Percentiles rank a stretch among this genome's conserved stretches.
Conservation (phyloP, 2,329 filamentous ascomycete species). For the Botrytis byssoidea region DNA sequence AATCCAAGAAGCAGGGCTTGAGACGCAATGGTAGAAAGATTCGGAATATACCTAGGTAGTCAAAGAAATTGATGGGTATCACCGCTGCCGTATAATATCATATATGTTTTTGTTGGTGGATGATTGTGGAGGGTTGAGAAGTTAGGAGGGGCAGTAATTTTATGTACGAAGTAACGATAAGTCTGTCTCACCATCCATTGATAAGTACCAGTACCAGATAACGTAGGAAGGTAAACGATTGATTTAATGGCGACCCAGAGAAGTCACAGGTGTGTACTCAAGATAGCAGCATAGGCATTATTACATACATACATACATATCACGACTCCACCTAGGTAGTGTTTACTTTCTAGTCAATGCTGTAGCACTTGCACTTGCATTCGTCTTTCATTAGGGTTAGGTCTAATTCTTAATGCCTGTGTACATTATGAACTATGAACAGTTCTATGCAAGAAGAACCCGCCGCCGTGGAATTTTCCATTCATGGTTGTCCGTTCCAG, state of each 20-base stretch:
- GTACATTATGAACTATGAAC: neutral
- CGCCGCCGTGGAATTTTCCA: slow-evolving; percentile 1
- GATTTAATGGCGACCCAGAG: neutral
- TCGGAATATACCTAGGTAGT: neutral
- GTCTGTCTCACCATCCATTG: neutral
- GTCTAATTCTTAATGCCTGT: slow-evolving; percentile 1
- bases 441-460: slow-evolving; percentile 1
- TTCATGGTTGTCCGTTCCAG: neutral
- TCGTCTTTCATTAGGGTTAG: slow-evolving; percentile 1
- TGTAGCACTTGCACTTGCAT: neutral
- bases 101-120: neutral
- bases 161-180: neutral
- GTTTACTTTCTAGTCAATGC: neutral
- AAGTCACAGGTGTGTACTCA: neutral
- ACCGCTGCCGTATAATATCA: neutral
- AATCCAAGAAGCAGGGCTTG: neutral
- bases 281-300: neutral
- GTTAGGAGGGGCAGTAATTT: neutral
- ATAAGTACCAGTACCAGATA: neutral
- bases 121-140: neutral
- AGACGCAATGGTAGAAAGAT: neutral
- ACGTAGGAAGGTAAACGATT: neutral
- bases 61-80: neutral
- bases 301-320: no score
- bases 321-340: no score